Evolutionary conservation across 2,329 filamentous ascomycete genomes (phyloP).

Genomic region (Fonsecaea monophora): DNA sequence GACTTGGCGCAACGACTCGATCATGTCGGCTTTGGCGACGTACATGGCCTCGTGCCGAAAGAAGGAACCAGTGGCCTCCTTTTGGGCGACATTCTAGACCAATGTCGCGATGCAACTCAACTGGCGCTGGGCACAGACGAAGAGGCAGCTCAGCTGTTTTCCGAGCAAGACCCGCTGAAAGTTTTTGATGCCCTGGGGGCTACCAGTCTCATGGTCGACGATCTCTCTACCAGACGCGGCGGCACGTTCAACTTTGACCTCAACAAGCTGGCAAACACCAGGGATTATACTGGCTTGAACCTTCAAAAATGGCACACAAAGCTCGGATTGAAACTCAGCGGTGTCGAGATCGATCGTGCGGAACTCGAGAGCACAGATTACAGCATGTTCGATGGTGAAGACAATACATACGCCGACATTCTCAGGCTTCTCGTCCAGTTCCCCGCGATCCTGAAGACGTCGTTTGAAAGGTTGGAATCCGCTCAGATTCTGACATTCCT

Average conservation of each 20-base stretch:
- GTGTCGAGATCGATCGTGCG: constrained; percentile 60
- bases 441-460: constrained; percentile 81
- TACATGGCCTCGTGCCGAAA: constrained; percentile 73
- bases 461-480: constrained; percentile 81
- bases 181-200: constrained; percentile 83
- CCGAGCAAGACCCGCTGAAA: constrained; percentile 68
- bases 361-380: constrained; percentile 70
- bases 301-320: constrained; percentile 83
- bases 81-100: constrained; percentile 68
- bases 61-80: constrained; percentile 71
- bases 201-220: constrained; percentile 88
- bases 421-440: constrained; percentile 80
- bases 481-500: constrained; percentile 73
- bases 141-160: constrained; percentile 79
- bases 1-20: constrained; percentile 72
- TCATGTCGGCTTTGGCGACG: constrained; percentile 78
- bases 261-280: constrained; percentile 81
- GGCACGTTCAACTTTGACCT: constrained; percentile 72
- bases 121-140: constrained; percentile 85
- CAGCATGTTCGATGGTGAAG: constrained; percentile 71
- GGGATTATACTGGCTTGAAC: constrained; percentile 84
- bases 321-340: constrained; percentile 67
- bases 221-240: constrained; percentile 85
- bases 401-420: constrained; percentile 69
- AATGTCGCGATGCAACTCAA: constrained; percentile 86